These are phyloP conservation scores for Globisporangium recalcitrans DNA, from an alignment of 352 stramenopile species.

Conservation along the genomic window DNA sequence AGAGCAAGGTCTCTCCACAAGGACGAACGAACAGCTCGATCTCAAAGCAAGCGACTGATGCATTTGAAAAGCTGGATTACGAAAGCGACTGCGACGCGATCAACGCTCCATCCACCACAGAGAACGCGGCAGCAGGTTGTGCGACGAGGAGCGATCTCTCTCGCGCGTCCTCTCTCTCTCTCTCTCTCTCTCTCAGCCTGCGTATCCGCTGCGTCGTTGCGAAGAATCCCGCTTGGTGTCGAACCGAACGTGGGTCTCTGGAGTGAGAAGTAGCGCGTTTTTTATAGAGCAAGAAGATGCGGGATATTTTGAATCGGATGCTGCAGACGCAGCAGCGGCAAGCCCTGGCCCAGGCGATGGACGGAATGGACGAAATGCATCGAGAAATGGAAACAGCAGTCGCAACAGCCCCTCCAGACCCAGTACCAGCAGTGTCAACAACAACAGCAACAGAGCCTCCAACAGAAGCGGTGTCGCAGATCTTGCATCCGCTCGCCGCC, in stretches of 20 bases:
- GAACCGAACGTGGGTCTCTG: not conserved
- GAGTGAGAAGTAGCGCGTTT: constrained; percentile 1
- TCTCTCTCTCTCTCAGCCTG: not conserved
- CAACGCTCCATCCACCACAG: not conserved
- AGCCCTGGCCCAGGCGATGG: not conserved
- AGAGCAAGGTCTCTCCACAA: not conserved
- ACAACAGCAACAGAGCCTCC: not conserved
- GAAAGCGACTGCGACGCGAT: not conserved
- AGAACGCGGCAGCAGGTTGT: not conserved
- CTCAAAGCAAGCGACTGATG: not conserved
- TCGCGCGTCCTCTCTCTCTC: not conserved
- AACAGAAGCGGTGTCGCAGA: not conserved
- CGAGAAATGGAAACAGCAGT: not conserved
- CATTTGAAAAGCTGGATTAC: not conserved
- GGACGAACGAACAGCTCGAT: not conserved
- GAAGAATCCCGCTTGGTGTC: not conserved
- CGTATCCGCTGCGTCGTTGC: not conserved
- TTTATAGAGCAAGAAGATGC: constrained; percentile 10
- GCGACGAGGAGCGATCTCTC: not conserved
- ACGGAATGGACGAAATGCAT: not conserved
- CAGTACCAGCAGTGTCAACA: not conserved
- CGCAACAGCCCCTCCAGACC: not conserved
- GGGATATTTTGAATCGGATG: constrained; percentile 7
- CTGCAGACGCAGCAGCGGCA: not conserved
- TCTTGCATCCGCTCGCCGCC: constrained; percentile 1